Evolutionary conservation across 768 basidiomycete genomes (phyloP).

Genomic region (Cubamyces lactineus): DNA sequence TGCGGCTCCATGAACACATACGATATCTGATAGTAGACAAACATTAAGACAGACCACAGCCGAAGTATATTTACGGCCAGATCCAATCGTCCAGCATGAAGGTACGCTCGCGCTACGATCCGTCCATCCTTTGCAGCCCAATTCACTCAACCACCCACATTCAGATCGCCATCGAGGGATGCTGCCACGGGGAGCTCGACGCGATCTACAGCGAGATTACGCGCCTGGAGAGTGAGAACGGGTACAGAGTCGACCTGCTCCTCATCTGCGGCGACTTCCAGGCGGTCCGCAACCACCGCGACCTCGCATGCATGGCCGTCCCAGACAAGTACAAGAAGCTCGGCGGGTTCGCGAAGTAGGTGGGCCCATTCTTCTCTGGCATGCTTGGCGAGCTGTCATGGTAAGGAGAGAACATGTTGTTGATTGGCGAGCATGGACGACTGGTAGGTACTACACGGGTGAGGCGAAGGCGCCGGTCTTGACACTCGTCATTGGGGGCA

Average conservation of each 20-base stretch:
- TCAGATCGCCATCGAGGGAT: slow-evolving; percentile 90
- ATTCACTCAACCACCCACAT: background rate
- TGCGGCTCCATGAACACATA: too few relatives aligned
- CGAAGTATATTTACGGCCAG: too few relatives aligned
- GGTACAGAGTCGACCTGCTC: slow-evolving; percentile 78
- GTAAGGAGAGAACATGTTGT: background rate
- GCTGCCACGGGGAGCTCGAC: slow-evolving; percentile 94
- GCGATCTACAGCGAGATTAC: slow-evolving; percentile 77
- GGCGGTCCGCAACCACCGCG: slow-evolving; percentile 82
- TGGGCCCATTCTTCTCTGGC: slow-evolving; percentile 25
- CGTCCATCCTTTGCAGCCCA: background rate
- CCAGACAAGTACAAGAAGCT: slow-evolving; percentile 86
- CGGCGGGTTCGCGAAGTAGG: slow-evolving; percentile 81
- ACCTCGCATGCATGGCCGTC: slow-evolving; percentile 89
- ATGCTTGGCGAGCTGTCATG: background rate
- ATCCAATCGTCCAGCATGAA: background rate
- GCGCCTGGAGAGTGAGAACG: slow-evolving; percentile 60
- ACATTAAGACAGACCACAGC: background rate
- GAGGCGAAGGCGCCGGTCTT: slow-evolving; percentile 79
- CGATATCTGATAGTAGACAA: too few relatives aligned
- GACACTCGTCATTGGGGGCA: slow-evolving; percentile 95
- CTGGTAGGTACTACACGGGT: slow-evolving; percentile 81
- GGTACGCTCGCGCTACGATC: background rate
- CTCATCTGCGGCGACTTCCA: slow-evolving; percentile 97
- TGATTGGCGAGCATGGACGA: background rate